Percentiles rank a stretch among this genome's conserved stretches.
Evolutionary conservation across 1,139 yeast genomes (phyloP).

Genomic region (Protomyces arabidopsidicola): DNA sequence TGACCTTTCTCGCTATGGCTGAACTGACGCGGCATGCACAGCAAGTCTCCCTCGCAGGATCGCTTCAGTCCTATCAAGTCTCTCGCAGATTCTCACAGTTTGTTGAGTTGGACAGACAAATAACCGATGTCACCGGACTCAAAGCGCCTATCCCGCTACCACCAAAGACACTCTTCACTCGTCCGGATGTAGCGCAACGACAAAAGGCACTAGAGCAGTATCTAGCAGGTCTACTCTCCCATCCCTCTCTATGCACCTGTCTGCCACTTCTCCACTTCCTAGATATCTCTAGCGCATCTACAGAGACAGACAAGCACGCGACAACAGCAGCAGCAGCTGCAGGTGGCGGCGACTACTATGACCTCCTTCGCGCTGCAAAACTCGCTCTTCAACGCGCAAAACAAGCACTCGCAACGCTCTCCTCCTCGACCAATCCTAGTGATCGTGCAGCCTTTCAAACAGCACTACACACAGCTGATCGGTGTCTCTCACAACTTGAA

Average conservation of each 20-base stretch:
- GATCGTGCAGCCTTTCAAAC: background rate
- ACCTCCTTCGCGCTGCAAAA: slow-evolving; percentile 7
- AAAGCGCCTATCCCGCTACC: slow-evolving; percentile 47
- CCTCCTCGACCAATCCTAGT: background rate
- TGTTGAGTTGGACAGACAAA: slow-evolving; percentile 41
- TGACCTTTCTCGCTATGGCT: background rate
- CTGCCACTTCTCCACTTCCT: slow-evolving; percentile 12
- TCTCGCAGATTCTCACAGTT: slow-evolving; percentile 49
- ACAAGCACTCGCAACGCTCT: background rate
- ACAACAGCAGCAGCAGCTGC: background rate
- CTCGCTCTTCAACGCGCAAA: slow-evolving; percentile 12
- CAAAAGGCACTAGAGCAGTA: slow-evolving; percentile 48
- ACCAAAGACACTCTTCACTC: slow-evolving; percentile 36
- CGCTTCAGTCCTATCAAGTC: slow-evolving; percentile 36
- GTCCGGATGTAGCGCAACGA: slow-evolving; percentile 45
- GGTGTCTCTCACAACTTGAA: background rate
- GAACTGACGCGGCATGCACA: background rate
- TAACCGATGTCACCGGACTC: slow-evolving; percentile 42
- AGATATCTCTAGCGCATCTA: background rate
- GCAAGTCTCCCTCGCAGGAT: slow-evolving; percentile 32
- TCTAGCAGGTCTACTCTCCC: slow-evolving; percentile 46
- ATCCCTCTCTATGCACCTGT: background rate
- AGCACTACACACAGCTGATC: background rate
- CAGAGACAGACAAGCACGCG: background rate
- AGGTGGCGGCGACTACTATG: slow-evolving; percentile 8